Evolutionary conservation across 1,139 yeast genomes (phyloP), one percentile per base, ranked within the genome.

Genomic region (Suhomyces yuchorum): DNA sequence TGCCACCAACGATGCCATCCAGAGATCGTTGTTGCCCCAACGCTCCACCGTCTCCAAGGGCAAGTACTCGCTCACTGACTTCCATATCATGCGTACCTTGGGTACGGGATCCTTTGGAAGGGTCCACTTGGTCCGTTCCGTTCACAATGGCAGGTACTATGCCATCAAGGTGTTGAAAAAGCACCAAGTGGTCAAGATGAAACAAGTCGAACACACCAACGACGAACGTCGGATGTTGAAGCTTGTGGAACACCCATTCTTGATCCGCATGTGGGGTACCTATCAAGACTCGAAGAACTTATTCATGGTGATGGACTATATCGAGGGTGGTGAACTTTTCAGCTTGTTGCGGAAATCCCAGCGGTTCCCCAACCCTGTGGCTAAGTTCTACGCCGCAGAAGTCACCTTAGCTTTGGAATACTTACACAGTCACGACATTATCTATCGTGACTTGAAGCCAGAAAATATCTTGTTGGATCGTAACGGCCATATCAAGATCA

Each of bases 91-190:
- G 67, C 67, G 84, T 51, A 81, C 85, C 6, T 67, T 81, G 47
- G 85, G 85, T 2, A 81, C 85, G 0, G 85, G 85, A 1, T 78
- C 83, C 2, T 81, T 81, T 62, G 85, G 85, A n/a, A 63, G 85
- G 51, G 85, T 81, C 40, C 85, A 81, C 62, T 65, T 81, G 52
- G 84, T 80, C 14, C 65, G 84, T 44, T 77, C 82, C 1, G 80
- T 79, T 15, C 85, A 81, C 61, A 81, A 81, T 56, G 84, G 84
- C 3, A 66, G 85, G 46, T 81, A 74, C 57, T 81, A 81, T 57
- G 85, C 85, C 40, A 80, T 81, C 68, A 81, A 81, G 59, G 83
- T 79, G 11, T 71, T 81, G 60, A 75, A 80, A 57, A 81, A 81
- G 57, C 76, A 77, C 33, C 80, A 80, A 61, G 85, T 81, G 49